Percentiles rank a stretch among this genome's conserved stretches.
These are phyloP conservation scores for Apiotrichum sp. DNA, from an alignment of 1,284 basidiomycete species.

Conservation along the genomic window DNA sequence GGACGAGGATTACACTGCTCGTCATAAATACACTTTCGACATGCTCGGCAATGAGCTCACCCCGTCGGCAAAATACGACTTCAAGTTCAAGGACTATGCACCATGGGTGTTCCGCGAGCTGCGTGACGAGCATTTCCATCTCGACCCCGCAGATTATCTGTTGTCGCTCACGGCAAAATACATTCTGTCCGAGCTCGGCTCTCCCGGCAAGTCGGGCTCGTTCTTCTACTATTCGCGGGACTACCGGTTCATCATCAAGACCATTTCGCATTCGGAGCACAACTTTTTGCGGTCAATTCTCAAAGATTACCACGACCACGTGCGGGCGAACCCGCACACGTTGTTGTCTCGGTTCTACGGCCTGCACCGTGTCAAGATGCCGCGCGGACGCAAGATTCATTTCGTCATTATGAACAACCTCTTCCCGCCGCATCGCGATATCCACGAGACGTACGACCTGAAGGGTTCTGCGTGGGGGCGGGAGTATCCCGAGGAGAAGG, in stretches of 20 bases:
- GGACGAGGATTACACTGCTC: slow-evolving; percentile 78
- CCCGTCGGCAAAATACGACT: slow-evolving; percentile 76
- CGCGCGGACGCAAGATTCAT: slow-evolving; percentile 89
- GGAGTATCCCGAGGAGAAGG: slow-evolving; percentile 80
- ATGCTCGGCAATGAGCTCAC: slow-evolving; percentile 98
- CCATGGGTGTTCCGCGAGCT: slow-evolving; percentile 96
- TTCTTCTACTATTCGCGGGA: slow-evolving; percentile 99
- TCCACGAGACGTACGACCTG: slow-evolving; percentile 96
- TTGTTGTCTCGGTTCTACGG: slow-evolving; percentile 92
- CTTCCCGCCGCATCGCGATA: slow-evolving; percentile 93
- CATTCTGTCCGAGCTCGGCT: slow-evolving; percentile 96
- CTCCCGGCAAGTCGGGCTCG: slow-evolving; percentile 94
- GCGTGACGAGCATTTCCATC: slow-evolving; percentile 86
- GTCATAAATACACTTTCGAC: slow-evolving; percentile 96
- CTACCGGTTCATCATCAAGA: slow-evolving; percentile 99
- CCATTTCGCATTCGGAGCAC: slow-evolving; percentile 90
- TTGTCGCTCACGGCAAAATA: slow-evolving; percentile 94
- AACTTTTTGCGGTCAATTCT: slow-evolving; percentile 84
- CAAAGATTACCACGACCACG: slow-evolving; percentile 77
- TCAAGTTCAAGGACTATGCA: slow-evolving; percentile 98
- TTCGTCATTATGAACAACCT: slow-evolving; percentile 99
- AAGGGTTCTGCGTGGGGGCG: slow-evolving; percentile 91
- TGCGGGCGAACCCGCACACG: slow-evolving; percentile 88
- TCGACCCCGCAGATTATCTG: slow-evolving; percentile 96
- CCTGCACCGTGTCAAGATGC: slow-evolving; percentile 92